Evolutionary conservation across 345 rosid species (phyloP).

Genomic region (Corchorus capsularis): DNA sequence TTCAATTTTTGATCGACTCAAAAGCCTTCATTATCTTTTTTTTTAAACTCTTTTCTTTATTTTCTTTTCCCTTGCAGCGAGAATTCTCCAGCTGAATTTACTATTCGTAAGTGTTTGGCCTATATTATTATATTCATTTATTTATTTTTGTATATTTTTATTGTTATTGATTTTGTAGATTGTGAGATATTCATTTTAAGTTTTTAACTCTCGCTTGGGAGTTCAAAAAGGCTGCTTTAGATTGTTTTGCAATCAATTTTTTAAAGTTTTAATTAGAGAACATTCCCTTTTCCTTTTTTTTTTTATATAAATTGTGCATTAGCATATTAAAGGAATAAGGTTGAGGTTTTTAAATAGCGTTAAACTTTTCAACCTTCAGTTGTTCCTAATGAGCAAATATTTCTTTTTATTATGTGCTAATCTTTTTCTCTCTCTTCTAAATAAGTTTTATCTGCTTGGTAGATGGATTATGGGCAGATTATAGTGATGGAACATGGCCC

Average conservation of each 20-base stretch:
- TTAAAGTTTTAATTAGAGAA: not conserved
- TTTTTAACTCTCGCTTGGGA: not conserved
- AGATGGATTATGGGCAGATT: slow-evolving; percentile 99
- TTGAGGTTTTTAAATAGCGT: not conserved
- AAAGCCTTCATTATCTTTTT: not conserved
- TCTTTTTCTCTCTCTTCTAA: not conserved
- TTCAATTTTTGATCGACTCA: not conserved
- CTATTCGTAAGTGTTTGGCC: slow-evolving; percentile 75
- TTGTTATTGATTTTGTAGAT: not conserved
- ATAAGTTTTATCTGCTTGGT: slow-evolving; percentile 17
- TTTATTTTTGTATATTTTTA: not conserved
- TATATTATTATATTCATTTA: not conserved
- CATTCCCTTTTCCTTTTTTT: not conserved
- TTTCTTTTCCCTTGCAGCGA: slow-evolving; percentile 43
- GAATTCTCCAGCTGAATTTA: slow-evolving; percentile 69
- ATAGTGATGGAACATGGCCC: slow-evolving; percentile 94
- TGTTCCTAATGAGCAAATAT: not conserved
- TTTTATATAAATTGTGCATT: too few species aligned
- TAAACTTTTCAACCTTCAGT: not conserved
- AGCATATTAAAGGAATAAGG: not conserved
- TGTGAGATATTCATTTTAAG: not conserved
- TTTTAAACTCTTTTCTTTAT: not conserved
- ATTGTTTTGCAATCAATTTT: not conserved
- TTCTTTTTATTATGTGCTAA: not conserved
- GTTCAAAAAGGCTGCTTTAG: slow-evolving; percentile 8